Base-by-base conservation (phyloP, 2,329 filamentous ascomycete genomes). In the Trichoderma afroharzianum region DNA sequence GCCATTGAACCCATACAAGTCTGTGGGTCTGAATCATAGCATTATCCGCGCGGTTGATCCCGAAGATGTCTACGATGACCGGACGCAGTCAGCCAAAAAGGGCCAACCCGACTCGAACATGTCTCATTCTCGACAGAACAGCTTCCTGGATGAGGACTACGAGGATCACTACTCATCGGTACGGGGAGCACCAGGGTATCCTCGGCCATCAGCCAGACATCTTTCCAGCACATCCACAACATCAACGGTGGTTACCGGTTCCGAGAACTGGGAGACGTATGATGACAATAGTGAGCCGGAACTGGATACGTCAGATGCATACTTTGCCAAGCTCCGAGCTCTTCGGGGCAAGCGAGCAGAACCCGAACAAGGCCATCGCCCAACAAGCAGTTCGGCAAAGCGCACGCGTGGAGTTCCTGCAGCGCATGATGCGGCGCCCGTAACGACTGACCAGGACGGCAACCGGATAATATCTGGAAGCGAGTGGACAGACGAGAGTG, bases 181-280 rank as follows among this genome's bases (percentile, higher is more conserved):
- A 68, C 83, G 83, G 74, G 74, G 77, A 58, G 72, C 74, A 11
- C 75, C 79, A 72, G 77, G 77, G 73, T 86, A 85, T 72, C 78
- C 82, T 15, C 82, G 83, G 36, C 82, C 82, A 18, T 1, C 85
- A 2, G 85, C 84, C 1, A 86, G 93, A 62, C 93, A 95, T 76
- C 90, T 92, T 18, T 83, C 82, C 4, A 76, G 74, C 63, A 91
- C 91, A 1, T 95, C 93, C 53, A 90, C 90, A 74, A 89, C 91
- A 0, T 95, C 93, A n/a, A 93, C 92, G 1, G 87, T 86, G 26
- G 86, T 92, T 30, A 94, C 93, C 6, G 93, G 93, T 1, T 97
- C 93, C 4, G 95, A 98, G 82, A 98, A 98, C 80, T 98, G 95
- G 95, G 95, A 98, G 82, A 97, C 95, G 11, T 98, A 96, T 77